Evolutionary conservation across 805 yeast genomes (phyloP), one percentile per base, ranked within the genome.

Genomic region (Metschnikowia sp.): DNA sequence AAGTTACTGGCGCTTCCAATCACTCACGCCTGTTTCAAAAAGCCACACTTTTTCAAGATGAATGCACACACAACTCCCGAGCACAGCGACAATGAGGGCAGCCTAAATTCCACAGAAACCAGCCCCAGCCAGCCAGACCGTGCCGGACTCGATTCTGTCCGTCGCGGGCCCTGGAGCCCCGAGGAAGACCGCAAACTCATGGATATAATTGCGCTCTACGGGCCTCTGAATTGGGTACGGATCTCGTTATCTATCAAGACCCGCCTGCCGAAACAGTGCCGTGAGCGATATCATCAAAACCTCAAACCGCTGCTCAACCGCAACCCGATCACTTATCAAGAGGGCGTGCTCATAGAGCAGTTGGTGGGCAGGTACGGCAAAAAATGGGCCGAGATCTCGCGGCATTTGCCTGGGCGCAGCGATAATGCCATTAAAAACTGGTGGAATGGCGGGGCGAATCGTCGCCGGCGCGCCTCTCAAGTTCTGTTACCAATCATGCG

Each of bases 391-490:
- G 96, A 88, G 60, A 90, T 89, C 39, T 88, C 96, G 13, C 77
- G 96, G 44, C 95, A 88, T 65, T 69, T 89, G 48, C 84, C 86
- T 52, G 96, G 96, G 2, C 73, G 97, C 44, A 78, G 86, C n/a
- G 97, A 89, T 65, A 89, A 88, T 64, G 90, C 96, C 18, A 88
- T 88, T 58, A 88, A 88, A 63, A 90, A 90, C 68, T 90, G 96
- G 96, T 89, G 96, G 96, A 88, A 88, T 61, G 96, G 96, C 4
- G 95, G 96, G 8, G 92, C 95, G 11, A 88, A 87, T 62, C 75
- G 95, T 50, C 72, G 96, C 51, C 77, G 94, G 58, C 70, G 89
- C 53, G 72, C 72, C 39, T 54, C 55, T 26, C 55, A 56, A 8
- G 50, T 56, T 28, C 44, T 34, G 35, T 52, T 30, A 28, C 42